A percentile compares a stretch with the other conserved stretches of the same genome.
phyloP scores from a whole-genome alignment of 192 early-diverging fungal genomes.

The Entomortierella parvispora region DNA sequence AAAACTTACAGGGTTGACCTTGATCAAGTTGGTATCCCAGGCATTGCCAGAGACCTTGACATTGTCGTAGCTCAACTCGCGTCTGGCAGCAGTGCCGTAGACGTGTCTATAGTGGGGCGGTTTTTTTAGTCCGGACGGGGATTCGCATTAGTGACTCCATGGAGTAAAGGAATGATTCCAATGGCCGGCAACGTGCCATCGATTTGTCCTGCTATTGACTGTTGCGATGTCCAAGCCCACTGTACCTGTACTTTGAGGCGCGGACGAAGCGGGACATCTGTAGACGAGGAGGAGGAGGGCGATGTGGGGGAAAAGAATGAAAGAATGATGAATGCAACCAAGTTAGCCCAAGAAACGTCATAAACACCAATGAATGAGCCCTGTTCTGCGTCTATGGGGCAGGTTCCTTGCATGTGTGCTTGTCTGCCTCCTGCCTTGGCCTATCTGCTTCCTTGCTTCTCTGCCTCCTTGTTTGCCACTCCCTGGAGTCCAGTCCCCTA shows the following conservation, averaged over 20 bases:
- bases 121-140: too few relatives aligned
- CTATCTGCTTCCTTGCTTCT: too few relatives aligned
- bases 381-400: too few relatives aligned
- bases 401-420: too few relatives aligned
- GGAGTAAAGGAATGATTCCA: too few relatives aligned
- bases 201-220: background rate
- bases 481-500: too few relatives aligned
- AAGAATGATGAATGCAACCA: background rate
- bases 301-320: background rate
- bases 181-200: too few relatives aligned
- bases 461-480: too few relatives aligned
- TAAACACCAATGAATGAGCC: background rate
- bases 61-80: constrained; percentile 95
- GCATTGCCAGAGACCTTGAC: constrained; percentile 87
- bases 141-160: too few relatives aligned
- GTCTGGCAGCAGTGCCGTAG: constrained; percentile 88
- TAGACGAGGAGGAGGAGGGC: background rate
- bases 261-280: constrained; percentile 67
- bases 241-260: constrained; percentile 78
- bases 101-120: constrained; percentile 75
- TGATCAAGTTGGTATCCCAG: constrained; percentile 98
- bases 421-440: too few relatives aligned
- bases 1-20: constrained; percentile 86
- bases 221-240: background rate
- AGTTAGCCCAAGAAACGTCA: background rate